These are phyloP conservation scores for Chlamydomonas schloesseri DNA, from an alignment of 139 green algal species.

Conservation along the genomic window DNA sequence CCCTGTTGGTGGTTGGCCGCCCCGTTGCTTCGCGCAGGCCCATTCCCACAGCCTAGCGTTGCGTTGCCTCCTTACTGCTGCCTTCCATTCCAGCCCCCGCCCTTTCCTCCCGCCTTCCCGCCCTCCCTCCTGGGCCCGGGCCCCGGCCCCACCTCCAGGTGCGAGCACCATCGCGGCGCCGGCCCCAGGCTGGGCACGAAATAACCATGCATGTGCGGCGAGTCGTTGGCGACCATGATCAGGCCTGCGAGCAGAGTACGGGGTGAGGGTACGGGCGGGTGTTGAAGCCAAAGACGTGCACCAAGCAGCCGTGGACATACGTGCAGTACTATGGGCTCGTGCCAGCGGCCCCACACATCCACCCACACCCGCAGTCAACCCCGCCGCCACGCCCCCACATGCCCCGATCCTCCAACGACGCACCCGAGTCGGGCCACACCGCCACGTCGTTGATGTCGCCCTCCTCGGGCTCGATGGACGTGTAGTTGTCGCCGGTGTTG, in stretches of 20 bases:
- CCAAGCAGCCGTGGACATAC: no score
- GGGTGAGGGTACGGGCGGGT: background rate
- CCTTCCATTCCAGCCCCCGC: no score
- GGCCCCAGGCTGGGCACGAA: constrained; percentile 95
- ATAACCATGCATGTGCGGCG: constrained; percentile 79
- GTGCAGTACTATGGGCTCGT: no score
- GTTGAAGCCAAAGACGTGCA: background rate
- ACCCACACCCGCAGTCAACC: no score
- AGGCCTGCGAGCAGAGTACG: constrained; percentile 37
- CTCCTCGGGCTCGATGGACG: constrained; percentile 82
- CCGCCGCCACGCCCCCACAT: background rate
- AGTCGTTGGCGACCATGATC: constrained; percentile 79
- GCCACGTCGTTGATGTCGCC: constrained; percentile 92
- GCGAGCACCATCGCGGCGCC: constrained; percentile 94
- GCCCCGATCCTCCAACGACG: no score
- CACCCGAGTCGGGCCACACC: constrained; percentile 78
- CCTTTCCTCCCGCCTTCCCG: no score
- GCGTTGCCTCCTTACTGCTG: no score
- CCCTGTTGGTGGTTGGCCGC: no score
- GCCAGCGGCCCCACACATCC: background rate
- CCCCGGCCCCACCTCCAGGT: constrained; percentile 83
- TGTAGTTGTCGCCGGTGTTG: constrained; percentile 67
- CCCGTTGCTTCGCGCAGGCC: no score
- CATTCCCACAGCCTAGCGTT: no score
- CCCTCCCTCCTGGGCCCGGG: no score